Percentiles rank a stretch among this genome's conserved stretches.
phyloP scores from a whole-genome alignment of 208 protist genomes.

The Wallacemonas sp. region DNA sequence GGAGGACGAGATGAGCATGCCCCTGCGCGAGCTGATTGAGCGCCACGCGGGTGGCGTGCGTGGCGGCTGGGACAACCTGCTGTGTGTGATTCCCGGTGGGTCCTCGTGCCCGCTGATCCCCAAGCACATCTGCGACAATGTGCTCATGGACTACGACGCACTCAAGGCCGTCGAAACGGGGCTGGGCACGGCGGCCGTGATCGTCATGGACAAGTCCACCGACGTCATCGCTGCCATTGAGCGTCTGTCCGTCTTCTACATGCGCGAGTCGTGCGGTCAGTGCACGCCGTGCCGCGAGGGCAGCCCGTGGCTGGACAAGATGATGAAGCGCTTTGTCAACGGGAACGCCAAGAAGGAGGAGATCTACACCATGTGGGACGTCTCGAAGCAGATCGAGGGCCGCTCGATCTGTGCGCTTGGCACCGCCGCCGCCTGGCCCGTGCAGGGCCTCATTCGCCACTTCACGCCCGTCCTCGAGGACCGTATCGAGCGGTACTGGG shows the following conservation, averaged over 20 bases:
- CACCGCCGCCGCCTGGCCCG: slow-evolving; percentile 98
- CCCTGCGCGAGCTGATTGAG: slow-evolving; percentile 97
- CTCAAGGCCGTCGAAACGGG: slow-evolving; percentile 93
- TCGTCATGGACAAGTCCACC: slow-evolving; percentile 99
- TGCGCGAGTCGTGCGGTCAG: slow-evolving; percentile 97
- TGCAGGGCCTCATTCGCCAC: slow-evolving; percentile 98
- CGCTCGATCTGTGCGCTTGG: slow-evolving; percentile 99
- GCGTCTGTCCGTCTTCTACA: slow-evolving; percentile 97
- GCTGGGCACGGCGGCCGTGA: slow-evolving; percentile 98
- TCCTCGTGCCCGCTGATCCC: slow-evolving; percentile 97
- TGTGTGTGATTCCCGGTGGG: slow-evolving; percentile 97
- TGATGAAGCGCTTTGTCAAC: slow-evolving; percentile 97
- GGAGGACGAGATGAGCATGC: slow-evolving; percentile 99
- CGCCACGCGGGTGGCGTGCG: slow-evolving; percentile 96
- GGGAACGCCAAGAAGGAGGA: slow-evolving; percentile 97
- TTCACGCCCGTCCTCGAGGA: slow-evolving; percentile 96
- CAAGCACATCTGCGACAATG: slow-evolving; percentile 93
- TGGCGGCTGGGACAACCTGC: slow-evolving; percentile 99
- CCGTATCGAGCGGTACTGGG: slow-evolving; percentile 92
- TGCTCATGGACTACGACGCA: slow-evolving; percentile 99
- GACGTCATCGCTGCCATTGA: slow-evolving; percentile 97
- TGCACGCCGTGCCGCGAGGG: slow-evolving; percentile 99
- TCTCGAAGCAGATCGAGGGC: slow-evolving; percentile 98
- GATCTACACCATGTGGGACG: slow-evolving; percentile 97
- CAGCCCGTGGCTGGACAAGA: slow-evolving; percentile 95